phyloP scores from a whole-genome alignment of 2,329 filamentous ascomycete species.

The Emmonsiellopsis sp. region DNA sequence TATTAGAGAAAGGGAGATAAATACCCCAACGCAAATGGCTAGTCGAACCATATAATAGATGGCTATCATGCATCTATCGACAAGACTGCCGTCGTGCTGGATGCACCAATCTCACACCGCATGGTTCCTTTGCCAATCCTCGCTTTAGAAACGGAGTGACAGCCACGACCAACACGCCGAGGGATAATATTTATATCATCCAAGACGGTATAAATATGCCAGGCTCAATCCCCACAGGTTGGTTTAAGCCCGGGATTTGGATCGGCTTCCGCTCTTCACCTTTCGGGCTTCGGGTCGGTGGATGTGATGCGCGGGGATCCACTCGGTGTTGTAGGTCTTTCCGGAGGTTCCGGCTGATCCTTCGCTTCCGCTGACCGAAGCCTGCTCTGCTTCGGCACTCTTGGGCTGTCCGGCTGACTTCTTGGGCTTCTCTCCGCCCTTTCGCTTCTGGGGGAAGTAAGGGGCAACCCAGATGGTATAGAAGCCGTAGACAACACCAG shows the following conservation, averaged over 20 bases:
- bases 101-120: not conserved
- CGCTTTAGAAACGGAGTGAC: not conserved
- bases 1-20: not conserved
- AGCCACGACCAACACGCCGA: not conserved
- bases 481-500: constrained; percentile 82
- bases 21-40: not conserved
- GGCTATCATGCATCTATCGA: not conserved
- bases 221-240: not conserved
- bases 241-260: constrained; percentile 8
- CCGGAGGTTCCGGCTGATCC: constrained; percentile 51
- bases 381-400: constrained; percentile 50
- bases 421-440: constrained; percentile 55
- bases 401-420: constrained; percentile 57
- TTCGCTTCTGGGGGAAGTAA: constrained; percentile 78
- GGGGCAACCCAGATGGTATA: constrained; percentile 97
- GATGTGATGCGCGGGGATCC: constrained; percentile 86
- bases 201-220: not conserved
- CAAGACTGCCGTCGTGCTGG: not conserved
- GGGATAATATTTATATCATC: not conserved
- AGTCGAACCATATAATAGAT: not conserved
- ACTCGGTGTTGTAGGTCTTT: constrained; percentile 80
- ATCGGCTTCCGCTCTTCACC: constrained; percentile 39
- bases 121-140: not conserved
- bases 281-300: constrained; percentile 67
- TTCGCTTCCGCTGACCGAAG: constrained; percentile 60